A percentile compares a stretch with the other conserved stretches of the same genome.
phyloP scores from a whole-genome alignment of 108 stramenopile species.

The Epithemia pelagica region DNA sequence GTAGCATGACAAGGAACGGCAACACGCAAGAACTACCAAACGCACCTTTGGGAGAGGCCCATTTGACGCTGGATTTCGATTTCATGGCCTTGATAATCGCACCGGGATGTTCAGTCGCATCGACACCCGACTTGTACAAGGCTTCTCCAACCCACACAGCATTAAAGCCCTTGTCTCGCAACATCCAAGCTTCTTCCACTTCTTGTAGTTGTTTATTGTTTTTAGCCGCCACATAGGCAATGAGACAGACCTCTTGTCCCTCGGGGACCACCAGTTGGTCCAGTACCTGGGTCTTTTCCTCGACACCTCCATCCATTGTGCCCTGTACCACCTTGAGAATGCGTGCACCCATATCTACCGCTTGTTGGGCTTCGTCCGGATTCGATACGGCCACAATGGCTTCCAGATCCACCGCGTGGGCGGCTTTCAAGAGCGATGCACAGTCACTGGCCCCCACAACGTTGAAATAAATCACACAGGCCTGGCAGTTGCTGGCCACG shows the following conservation, averaged over 20 bases:
- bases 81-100: constrained; percentile 77
- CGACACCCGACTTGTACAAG: constrained; percentile 76
- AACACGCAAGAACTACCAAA: too few relatives aligned
- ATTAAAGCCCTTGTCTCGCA: constrained; percentile 80
- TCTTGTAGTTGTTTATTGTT: constrained; percentile 72
- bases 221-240: constrained; percentile 59
- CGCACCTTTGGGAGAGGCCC: constrained; percentile 69
- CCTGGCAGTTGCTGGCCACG: constrained; percentile 47
- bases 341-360: constrained; percentile 52
- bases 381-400: constrained; percentile 49
- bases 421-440: constrained; percentile 33
- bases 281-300: constrained; percentile 38
- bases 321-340: constrained; percentile 44
- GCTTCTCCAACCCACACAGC: constrained; percentile 77
- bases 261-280: constrained; percentile 39
- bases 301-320: constrained; percentile 17
- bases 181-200: constrained; percentile 82
- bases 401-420: constrained; percentile 46
- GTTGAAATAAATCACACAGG: constrained; percentile 37
- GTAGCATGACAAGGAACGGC: too few relatives aligned
- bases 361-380: constrained; percentile 60
- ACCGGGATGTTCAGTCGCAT: constrained; percentile 72
- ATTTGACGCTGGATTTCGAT: constrained; percentile 76
- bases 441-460: constrained; percentile 45
- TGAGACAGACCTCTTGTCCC: constrained; percentile 36